Evolutionary conservation across 495 filamentous ascomycete genomes (phyloP), one percentile per base, ranked within the genome.

Genomic region (Immersiella caudata): DNA sequence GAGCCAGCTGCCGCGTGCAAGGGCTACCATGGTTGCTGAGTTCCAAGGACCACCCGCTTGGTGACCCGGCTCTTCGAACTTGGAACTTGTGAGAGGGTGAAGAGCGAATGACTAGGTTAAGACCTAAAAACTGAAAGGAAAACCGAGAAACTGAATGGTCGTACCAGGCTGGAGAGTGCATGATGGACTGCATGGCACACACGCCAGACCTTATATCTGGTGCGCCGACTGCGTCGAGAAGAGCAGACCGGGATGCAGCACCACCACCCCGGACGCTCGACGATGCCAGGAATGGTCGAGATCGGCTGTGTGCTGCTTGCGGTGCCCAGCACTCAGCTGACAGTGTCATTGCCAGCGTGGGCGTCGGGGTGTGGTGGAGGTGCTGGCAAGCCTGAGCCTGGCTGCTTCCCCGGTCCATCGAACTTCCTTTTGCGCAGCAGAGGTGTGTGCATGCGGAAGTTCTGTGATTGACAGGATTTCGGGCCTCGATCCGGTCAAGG

Each of bases 251-350:
- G 40, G 40, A 46, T 46, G 40, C 40, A 46, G 40, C 40, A 46
- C 5, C 40, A 14, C 16, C 56, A 27, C 56, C 24, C 16, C 3
- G 56, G 18, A 6, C 18, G 26, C n/a, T 22, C 52, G 6, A 26
- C 52, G 21, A 55, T 55, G 14, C 58, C 58, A 27, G 21, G 59
- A 50, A n/a, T 14, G 25, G 29, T 46, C 59, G 24, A 49, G 59
- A 62, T 62, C 59, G 59, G 59, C 59, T 62, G 61, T 63, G 61
- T 46, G 46, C 22, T 46, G 40, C 40, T 46, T 46, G 40, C 40
- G 40, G 40, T 50, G 7, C 25, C 49, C 25, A 40, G 61, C 24
- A 54, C 61, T 63, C 61, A 63, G 61, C 61, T 63, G 61, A 63
- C 61, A 22, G 12, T 54, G 61, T 18, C 36, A 26, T 40, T 62